A percentile compares a stretch with the other conserved stretches of the same genome.
phyloP scores from a whole-genome alignment of 1,284 basidiomycete genomes.

The Pterulicium gracile region DNA sequence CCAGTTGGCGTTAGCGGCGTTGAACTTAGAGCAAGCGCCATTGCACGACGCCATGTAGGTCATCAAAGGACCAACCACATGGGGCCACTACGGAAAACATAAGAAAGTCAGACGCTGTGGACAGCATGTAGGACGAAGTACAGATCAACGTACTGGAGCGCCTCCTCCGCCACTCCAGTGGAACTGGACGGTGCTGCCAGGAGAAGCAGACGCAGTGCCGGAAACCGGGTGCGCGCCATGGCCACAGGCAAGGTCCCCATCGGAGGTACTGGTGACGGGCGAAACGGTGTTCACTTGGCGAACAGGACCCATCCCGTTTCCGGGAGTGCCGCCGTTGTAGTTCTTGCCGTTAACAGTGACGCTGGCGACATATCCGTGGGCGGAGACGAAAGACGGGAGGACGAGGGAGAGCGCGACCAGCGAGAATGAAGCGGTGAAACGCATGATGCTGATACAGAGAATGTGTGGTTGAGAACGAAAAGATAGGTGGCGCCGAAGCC shows the following conservation, averaged over 20 bases:
- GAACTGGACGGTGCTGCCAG: conserved; percentile 26
- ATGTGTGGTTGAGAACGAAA: too few relatives aligned
- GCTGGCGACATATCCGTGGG: conserved; percentile 20
- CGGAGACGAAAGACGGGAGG: conserved; percentile 13
- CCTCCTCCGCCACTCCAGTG: conserved; percentile 22
- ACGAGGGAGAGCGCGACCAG: conserved; percentile 5
- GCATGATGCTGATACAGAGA: background rate
- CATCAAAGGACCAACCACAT: conserved; percentile 25
- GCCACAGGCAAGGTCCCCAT: conserved; percentile 30
- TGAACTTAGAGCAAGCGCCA: conserved; percentile 21
- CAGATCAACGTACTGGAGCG: conserved; percentile 15
- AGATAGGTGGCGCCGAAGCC: too few relatives aligned
- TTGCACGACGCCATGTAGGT: conserved; percentile 27
- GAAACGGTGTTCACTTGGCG: conserved; percentile 20
- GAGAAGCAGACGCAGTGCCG: conserved; percentile 24
- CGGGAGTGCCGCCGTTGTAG: conserved; percentile 21
- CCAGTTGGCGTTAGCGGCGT: conserved; percentile 24
- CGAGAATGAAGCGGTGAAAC: background rate
- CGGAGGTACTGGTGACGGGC: conserved; percentile 30
- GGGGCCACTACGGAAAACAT: conserved; percentile 24
- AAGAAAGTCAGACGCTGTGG: too few relatives aligned
- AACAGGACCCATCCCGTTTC: conserved; percentile 20
- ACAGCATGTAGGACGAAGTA: too few relatives aligned
- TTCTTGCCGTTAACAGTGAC: conserved; percentile 22
- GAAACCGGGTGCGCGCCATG: conserved; percentile 25